Conservation (phyloP, 2,329 filamentous ascomycete genomes). For the Graphiopsis chlorocephala region DNA sequence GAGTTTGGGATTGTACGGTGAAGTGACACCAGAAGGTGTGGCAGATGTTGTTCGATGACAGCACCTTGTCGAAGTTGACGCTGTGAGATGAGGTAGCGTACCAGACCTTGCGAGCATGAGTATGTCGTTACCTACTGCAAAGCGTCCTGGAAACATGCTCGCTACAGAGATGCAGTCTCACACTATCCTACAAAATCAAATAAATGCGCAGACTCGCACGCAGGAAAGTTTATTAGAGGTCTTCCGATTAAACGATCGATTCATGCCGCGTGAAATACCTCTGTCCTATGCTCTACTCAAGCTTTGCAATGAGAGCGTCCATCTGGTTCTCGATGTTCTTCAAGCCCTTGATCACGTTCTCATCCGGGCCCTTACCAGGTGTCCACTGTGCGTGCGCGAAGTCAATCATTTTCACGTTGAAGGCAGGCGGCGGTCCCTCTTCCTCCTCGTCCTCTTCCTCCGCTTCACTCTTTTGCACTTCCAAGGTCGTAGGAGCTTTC, state of each 20-base stretch:
- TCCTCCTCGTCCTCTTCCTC: slow-evolving; percentile 53
- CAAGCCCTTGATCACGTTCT: slow-evolving; percentile 79
- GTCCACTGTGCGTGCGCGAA: slow-evolving; percentile 91
- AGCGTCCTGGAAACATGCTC: no score
- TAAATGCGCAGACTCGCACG: not conserved
- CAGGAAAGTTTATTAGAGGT: no score
- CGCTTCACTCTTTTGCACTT: slow-evolving; percentile 48
- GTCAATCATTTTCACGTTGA: slow-evolving; percentile 84
- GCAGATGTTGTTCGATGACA: no score
- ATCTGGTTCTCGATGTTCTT: slow-evolving; percentile 34
- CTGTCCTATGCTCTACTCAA: slow-evolving; percentile 17
- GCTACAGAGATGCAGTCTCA: no score
- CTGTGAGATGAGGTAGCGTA: no score
- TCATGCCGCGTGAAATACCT: no score
- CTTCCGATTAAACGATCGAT: no score
- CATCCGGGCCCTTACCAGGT: slow-evolving; percentile 77
- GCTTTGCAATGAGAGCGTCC: slow-evolving; percentile 29
- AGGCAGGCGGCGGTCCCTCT: slow-evolving; percentile 60
- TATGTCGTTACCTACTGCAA: no score
- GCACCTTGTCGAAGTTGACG: no score
- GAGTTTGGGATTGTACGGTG: slow-evolving; percentile 11
- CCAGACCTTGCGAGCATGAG: no score
- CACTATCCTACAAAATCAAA: not conserved
- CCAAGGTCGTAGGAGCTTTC: slow-evolving; percentile 32
- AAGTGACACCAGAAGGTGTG: no score